These are phyloP conservation scores for Cochlearia excelsa DNA, from an alignment of 345 rosid species.

Conservation along the genomic window DNA sequence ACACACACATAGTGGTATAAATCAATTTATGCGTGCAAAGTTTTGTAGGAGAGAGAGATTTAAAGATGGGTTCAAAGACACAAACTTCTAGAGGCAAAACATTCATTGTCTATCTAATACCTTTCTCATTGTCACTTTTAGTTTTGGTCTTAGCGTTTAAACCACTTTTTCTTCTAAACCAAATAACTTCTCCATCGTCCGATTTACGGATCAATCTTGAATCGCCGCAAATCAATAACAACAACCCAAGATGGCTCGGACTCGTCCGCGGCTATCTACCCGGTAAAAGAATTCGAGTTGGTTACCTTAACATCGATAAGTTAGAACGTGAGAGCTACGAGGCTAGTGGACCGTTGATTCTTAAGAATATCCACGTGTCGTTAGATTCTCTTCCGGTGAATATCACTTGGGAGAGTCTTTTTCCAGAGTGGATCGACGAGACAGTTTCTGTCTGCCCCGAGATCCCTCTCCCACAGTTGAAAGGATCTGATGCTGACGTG, in stretches of 20 bases:
- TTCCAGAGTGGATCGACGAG: slow-evolving; percentile 78
- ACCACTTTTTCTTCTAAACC: not conserved
- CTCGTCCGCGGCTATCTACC: slow-evolving; percentile 35
- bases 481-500: slow-evolving; percentile 46
- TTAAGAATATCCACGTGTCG: slow-evolving; percentile 34
- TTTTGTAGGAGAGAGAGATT: not conserved
- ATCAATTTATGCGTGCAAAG: no score
- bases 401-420: slow-evolving; percentile 55
- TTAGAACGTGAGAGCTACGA: slow-evolving; percentile 13
- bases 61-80: slow-evolving; percentile 42
- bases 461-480: slow-evolving; percentile 54
- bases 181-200: slow-evolving; percentile 23
- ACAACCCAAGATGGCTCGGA: slow-evolving; percentile 43
- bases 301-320: slow-evolving; percentile 48
- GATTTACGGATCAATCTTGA: not conserved
- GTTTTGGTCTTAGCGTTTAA: slow-evolving; percentile 39
- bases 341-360: slow-evolving; percentile 24
- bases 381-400: slow-evolving; percentile 40
- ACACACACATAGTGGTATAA: no score
- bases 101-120: slow-evolving; percentile 41
- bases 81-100: slow-evolving; percentile 36
- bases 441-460: slow-evolving; percentile 54
- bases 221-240: slow-evolving; percentile 5
- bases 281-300: slow-evolving; percentile 43
- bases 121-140: slow-evolving; percentile 41